Conservation (phyloP, 192 early-diverging fungal genomes). For the Jimgerdemannia flammicorona region DNA sequence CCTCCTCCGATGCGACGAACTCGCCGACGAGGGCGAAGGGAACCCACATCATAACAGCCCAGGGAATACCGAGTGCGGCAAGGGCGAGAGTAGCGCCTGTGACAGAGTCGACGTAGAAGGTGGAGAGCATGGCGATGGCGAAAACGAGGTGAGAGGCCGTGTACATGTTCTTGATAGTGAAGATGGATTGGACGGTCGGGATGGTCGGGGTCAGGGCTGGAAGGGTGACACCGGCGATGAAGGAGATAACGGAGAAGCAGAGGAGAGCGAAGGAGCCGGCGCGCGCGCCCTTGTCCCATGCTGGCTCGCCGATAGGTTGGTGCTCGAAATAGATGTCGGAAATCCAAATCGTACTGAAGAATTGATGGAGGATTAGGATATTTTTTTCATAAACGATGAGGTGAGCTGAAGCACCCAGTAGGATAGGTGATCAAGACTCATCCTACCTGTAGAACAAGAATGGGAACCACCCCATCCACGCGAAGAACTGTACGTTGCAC, state of each 20-base stretch:
- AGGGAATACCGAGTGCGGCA: constrained; percentile 74
- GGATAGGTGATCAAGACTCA: constrained; percentile 29
- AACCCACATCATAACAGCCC: constrained; percentile 91
- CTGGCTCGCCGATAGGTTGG: neutral
- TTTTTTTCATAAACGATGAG: neutral
- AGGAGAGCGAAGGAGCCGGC: constrained; percentile 87
- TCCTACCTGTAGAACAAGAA: constrained; percentile 87
- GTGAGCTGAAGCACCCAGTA: constrained; percentile 5
- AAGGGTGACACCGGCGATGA: constrained; percentile 55
- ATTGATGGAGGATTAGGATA: constrained; percentile 8
- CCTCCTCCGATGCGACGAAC: constrained; percentile 49
- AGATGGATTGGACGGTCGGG: constrained; percentile 8
- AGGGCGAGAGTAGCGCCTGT: constrained; percentile 63
- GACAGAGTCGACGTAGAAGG: constrained; percentile 55
- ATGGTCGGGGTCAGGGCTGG: constrained; percentile 43
- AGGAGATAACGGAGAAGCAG: constrained; percentile 68
- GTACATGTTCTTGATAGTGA: constrained; percentile 61
- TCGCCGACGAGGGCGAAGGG: constrained; percentile 91
- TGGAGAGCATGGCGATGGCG: constrained; percentile 61
- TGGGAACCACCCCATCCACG: constrained; percentile 97
- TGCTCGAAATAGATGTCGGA: constrained; percentile 43
- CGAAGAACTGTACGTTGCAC: constrained; percentile 89
- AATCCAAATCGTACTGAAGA: constrained; percentile 60
- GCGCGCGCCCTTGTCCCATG: constrained; percentile 56
- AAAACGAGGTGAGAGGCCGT: constrained; percentile 66